Conservation (phyloP, 164 flowering plant species). For the Stephania yunnanensis region DNA sequence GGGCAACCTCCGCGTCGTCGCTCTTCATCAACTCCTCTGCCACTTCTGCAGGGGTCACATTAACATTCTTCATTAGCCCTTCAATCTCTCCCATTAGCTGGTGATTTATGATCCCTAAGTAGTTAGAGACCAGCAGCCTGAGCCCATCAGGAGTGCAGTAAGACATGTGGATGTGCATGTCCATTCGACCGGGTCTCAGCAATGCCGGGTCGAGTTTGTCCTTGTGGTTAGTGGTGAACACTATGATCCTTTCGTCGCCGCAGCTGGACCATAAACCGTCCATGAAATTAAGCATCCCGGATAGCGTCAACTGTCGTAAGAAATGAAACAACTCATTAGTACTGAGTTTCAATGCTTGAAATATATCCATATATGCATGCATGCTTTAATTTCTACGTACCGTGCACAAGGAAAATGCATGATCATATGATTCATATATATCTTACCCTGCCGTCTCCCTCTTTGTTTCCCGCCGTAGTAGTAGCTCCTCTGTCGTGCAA, state of each 20-base stretch:
- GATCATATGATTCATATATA: too few species aligned
- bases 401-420: too few species aligned
- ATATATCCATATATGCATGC: too few species aligned
- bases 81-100: constrained; percentile 22
- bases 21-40: constrained; percentile 53
- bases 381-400: too few species aligned
- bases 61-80: constrained; percentile 13
- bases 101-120: constrained; percentile 13
- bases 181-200: constrained; percentile 46
- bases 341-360: neutral
- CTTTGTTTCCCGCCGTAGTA: neutral
- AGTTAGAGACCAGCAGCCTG: neutral
- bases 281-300: constrained; percentile 45
- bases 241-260: constrained; percentile 42
- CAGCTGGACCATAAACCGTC: constrained; percentile 51
- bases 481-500: constrained; percentile 1
- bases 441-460: neutral
- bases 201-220: constrained; percentile 37
- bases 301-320: constrained; percentile 25
- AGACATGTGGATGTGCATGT: constrained; percentile 44
- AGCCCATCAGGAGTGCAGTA: constrained; percentile 27
- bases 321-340: neutral
- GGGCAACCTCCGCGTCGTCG: constrained; percentile 37
- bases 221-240: constrained; percentile 44
- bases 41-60: constrained; percentile 58